A percentile compares a stretch with the other conserved stretches of the same genome.
phyloP scores from a whole-genome alignment of 768 basidiomycete species.

The Artomyces pyxidatus region DNA sequence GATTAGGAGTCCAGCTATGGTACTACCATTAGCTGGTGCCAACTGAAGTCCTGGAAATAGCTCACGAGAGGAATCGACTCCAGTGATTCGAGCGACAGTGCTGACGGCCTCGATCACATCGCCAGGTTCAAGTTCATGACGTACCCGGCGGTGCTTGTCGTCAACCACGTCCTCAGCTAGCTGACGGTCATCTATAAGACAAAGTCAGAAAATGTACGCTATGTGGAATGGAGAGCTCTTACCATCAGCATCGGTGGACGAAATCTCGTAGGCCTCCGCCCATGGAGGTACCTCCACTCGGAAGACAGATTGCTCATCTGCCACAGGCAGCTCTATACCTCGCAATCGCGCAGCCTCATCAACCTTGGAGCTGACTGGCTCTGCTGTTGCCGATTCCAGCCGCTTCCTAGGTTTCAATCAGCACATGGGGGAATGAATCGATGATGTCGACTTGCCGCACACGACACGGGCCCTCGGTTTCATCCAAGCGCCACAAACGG shows the following conservation, averaged over 20 bases:
- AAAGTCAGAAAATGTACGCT: not conserved
- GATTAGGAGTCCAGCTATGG: slow-evolving; percentile 76
- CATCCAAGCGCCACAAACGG: slow-evolving; percentile 72
- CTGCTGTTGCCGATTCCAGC: slow-evolving; percentile 54
- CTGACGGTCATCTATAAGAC: slow-evolving; percentile 34
- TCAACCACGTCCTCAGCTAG: slow-evolving; percentile 74
- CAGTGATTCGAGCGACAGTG: slow-evolving; percentile 82
- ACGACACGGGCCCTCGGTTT: slow-evolving; percentile 86
- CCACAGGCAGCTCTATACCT: slow-evolving; percentile 43
- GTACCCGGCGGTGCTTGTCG: slow-evolving; percentile 81
- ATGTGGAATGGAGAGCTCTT: slow-evolving; percentile 1
- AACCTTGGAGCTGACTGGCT: slow-evolving; percentile 36
- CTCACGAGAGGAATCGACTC: slow-evolving; percentile 89
- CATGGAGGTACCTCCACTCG: slow-evolving; percentile 63
- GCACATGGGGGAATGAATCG: not conserved
- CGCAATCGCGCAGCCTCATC: slow-evolving; percentile 37
- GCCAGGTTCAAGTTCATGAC: slow-evolving; percentile 81
- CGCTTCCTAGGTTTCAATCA: slow-evolving; percentile 49
- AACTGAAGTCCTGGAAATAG: slow-evolving; percentile 12
- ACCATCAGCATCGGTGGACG: slow-evolving; percentile 59
- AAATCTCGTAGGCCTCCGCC: slow-evolving; percentile 65
- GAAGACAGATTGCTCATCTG: slow-evolving; percentile 40
- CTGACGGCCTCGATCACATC: slow-evolving; percentile 83
- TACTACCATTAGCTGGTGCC: not conserved
- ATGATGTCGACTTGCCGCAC: slow-evolving; percentile 49